Evolutionary conservation across 257 asterid species (phyloP).

Genomic region (Dorcoceras hygrometricum): DNA sequence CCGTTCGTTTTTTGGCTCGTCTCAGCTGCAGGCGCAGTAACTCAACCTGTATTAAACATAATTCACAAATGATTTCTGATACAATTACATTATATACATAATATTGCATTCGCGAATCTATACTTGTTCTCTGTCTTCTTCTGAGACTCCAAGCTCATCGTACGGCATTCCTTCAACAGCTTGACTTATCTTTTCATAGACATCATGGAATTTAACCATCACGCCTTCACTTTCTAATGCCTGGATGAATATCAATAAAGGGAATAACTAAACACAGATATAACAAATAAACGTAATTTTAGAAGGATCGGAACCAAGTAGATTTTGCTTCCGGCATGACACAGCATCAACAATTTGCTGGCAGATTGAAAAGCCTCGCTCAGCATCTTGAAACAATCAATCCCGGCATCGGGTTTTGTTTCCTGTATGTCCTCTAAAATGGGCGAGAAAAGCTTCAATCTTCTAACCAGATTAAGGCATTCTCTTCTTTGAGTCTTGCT

Average conservation of each 20-base stretch:
- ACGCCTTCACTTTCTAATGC: constrained; percentile 74
- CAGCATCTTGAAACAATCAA: constrained; percentile 46
- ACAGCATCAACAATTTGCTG: constrained; percentile 56
- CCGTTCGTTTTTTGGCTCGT: constrained; percentile 58
- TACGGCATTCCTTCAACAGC: constrained; percentile 78
- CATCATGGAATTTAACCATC: constrained; percentile 56
- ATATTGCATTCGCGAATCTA: no score
- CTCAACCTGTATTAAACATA: constrained; percentile 49
- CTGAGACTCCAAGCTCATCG: constrained; percentile 72
- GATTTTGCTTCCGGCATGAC: constrained; percentile 80
- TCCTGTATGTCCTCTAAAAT: constrained; percentile 47
- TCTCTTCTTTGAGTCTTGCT: constrained; percentile 73
- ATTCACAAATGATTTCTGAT: no score
- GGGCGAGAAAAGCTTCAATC: constrained; percentile 58
- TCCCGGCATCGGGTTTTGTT: constrained; percentile 41
- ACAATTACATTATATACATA: no score
- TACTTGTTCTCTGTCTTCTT: constrained; percentile 77
- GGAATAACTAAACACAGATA: neutral
- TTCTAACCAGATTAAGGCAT: constrained; percentile 48
- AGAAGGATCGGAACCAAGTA: constrained; percentile 47
- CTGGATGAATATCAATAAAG: constrained; percentile 41
- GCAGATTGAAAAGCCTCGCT: constrained; percentile 66
- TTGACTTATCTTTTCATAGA: constrained; percentile 53
- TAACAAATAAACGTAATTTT: no score
- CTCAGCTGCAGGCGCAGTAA: constrained; percentile 50